A percentile compares a stretch with the other conserved stretches of the same genome.
These are phyloP conservation scores for Citrus australasica DNA, from an alignment of 345 rosid species.

Conservation along the genomic window DNA sequence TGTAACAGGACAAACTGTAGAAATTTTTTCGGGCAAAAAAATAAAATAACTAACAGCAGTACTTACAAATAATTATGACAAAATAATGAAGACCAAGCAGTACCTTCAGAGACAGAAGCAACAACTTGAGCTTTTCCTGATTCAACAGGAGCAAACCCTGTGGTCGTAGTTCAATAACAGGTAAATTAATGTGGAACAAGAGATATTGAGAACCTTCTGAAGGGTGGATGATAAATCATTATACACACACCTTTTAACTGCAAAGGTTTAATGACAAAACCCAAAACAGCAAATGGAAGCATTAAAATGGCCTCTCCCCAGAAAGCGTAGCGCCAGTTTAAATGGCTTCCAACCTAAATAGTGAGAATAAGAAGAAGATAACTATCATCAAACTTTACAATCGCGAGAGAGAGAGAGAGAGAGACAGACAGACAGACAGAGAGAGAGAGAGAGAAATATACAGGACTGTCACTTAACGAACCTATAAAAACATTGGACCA, in stretches of 20 bases:
- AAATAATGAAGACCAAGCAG: constrained; percentile 6
- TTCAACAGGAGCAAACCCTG: constrained; percentile 72
- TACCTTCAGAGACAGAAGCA: constrained; percentile 47
- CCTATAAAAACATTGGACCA: background rate
- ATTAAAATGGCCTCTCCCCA: constrained; percentile 81
- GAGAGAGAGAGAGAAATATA: background rate
- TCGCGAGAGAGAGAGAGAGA: background rate
- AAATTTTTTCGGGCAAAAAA: background rate
- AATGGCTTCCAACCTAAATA: constrained; percentile 60
- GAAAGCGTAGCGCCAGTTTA: constrained; percentile 83
- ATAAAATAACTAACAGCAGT: background rate
- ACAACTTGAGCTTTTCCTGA: constrained; percentile 47
- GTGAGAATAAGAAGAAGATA: constrained; percentile 2
- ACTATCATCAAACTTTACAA: background rate
- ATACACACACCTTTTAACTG: constrained; percentile 72
- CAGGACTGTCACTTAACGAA: background rate
- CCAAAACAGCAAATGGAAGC: constrained; percentile 75
- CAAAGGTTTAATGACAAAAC: constrained; percentile 76
- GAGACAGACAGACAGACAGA: too few species aligned
- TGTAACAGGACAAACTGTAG: background rate
- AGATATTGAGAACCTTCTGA: background rate
- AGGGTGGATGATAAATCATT: background rate
- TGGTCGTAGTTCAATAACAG: background rate
- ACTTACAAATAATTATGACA: background rate
- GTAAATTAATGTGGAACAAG: background rate